Evolutionary conservation across 2,329 filamentous ascomycete species (phyloP), one percentile per base, ranked within the genome.

Genomic region (Alternaria gansuensis): DNA sequence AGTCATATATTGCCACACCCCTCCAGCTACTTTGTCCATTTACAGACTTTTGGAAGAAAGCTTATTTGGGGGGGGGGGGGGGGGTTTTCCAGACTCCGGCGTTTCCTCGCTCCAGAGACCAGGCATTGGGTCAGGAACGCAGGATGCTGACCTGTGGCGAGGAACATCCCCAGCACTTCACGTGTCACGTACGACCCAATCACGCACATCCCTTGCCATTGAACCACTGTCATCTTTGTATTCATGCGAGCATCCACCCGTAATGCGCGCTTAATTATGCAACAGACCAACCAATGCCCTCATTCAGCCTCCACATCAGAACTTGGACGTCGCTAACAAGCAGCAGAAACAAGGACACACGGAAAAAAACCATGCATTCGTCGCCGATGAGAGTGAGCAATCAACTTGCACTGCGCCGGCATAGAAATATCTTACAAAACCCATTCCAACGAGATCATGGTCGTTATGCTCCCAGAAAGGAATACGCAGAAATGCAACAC

Each of bases 381-480:
- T 68, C 54, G 56, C 58, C 60, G 54, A 57, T 44, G 21, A 55
- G 54, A 50, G 23, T 13, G 45, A 43, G 26, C 43, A 57, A 57
- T 24, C 34, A 46, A 54, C 43, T 56, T 53, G 60, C 59, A 50
- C 44, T 69, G 65, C 67, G 64, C 70, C 68, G n/a, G 23, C n/a
- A 60, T 57, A 65, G 67, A 59, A 51, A 57, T 74, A 75, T 74
- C 63, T 65, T 75, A 75, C 71, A 75, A 54, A 54, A 62, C 51
- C 60, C 51, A 51, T 50, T 60, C 48, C 41, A 61, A 37, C 39
- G 51, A 56, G 43, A 44, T 24, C 31, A 54, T 61, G 29, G 37
- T 49, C 23, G 54, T 52, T 36, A 36, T 53, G 45, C 26, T n/a
- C 33, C 24, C 57, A 29, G 11, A 45, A 45, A 36, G 54, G 28